Evolutionary conservation across 78 protist species (phyloP), one percentile per base, ranked within the genome.

Genomic region (Tieghemostelium lacteum): DNA sequence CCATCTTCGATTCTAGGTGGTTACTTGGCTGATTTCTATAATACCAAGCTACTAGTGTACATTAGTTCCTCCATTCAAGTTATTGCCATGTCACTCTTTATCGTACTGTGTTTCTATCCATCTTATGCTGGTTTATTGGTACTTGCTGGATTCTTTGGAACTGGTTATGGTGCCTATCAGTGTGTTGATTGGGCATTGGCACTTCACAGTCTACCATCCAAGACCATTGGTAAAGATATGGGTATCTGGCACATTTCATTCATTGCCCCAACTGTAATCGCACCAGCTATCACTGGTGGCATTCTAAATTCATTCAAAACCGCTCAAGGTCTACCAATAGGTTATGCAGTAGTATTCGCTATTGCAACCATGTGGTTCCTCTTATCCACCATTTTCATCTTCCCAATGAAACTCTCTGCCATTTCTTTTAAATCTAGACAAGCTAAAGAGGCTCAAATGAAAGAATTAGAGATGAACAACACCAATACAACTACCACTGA

Each of bases 121-220:
- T 22, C 64, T 2, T 69, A 24, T 5, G 71, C 60, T n/a, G 91
- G 91, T 10, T 4, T 69, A n/a, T 69, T 83, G 50, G 67, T 58
- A n/a, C 3, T 83, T 14, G 33, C 73, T 0, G 91, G 70, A 14
- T 26, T 83, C 17, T 83, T 83, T 3, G 91, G 91, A 33, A 50
- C 65, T 45, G 91, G 91, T 4, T 83, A 83, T 45, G 91, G 91
- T 42, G 74, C 55, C 28, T 83, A 83, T 45, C 91, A 83, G 54
- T 83, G 91, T 69, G 91, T 83, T 22, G 91, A 83, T 60, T 83
- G 91, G 91, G 91, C 91, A 0, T 40, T 83, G 55, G 91, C 91
- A 29, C 42, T 83, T 3, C 91, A 70, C 39, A 54, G 64, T 8
- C 37, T 83, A 1, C 91, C 91, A 40, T 26, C 31, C 19, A 39